Evolutionary conservation across 805 yeast species (phyloP).

Genomic region (Phaffomyces thermotolerans): DNA sequence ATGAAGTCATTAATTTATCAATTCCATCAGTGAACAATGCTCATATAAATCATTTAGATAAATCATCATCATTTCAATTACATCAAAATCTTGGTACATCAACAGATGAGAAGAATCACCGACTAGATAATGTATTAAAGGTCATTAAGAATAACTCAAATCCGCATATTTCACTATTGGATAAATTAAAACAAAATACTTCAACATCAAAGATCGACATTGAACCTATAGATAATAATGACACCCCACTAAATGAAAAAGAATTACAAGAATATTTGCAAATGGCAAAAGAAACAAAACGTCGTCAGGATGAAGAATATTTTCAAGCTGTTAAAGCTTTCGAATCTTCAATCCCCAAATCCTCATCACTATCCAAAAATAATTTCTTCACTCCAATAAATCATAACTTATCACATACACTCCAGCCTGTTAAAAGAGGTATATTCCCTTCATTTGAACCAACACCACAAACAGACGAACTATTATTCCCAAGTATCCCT

Average conservation of each 20-base stretch:
- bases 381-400: slow-evolving; percentile 35
- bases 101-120: slow-evolving; percentile 2
- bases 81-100: too few species aligned
- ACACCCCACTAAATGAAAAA: slow-evolving; percentile 10
- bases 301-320: slow-evolving; percentile 33
- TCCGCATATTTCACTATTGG: too few species aligned
- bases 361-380: slow-evolving; percentile 31
- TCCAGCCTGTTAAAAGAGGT: slow-evolving; percentile 6
- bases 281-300: slow-evolving; percentile 35
- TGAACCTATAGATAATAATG: too few species aligned
- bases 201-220: too few species aligned
- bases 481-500: slow-evolving; percentile 20
- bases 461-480: slow-evolving; percentile 8
- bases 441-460: slow-evolving; percentile 11
- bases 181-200: too few species aligned
- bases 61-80: not conserved
- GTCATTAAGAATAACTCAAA: not conserved
- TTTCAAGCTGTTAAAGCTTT: slow-evolving; percentile 44
- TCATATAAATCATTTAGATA: not conserved
- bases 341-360: slow-evolving; percentile 33
- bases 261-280: slow-evolving; percentile 36
- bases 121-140: slow-evolving; percentile 7
- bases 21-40: too few species aligned
- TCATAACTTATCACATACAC: slow-evolving; percentile 8
- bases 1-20: too few species aligned